Base-by-base conservation (phyloP, 768 basidiomycete species). In the Suillus discolor region DNA sequence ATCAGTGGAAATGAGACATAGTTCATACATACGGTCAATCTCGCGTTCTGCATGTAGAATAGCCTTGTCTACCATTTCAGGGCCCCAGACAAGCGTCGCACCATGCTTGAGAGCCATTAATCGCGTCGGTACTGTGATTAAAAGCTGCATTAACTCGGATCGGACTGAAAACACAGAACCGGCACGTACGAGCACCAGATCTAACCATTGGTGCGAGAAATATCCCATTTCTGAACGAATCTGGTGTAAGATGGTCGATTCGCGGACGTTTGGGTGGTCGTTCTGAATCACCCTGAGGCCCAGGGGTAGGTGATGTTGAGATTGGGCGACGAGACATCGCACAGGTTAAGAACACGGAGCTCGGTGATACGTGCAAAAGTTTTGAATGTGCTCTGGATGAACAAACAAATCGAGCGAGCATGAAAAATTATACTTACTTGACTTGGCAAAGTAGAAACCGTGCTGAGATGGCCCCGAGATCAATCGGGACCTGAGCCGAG, bases 161-260 rank as follows among this genome's bases (percentile, higher is more conserved):
- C 23, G 34, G 20, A 65, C 2, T 31, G 36, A 6, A 25, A 18
- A 16, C 36, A 45, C 39, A n/a, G 12, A 39, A n/a, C 6, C 44
- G 16, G 45, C 49, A 85, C 91, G 72, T 77, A 95, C 93, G 78
- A 69, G 91, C 90, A 66, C 96, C 94, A 65, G 94, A 97, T 73
- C 96, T 87, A 62, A 99, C 97, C 97, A 99, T 99, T 2, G 97
- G 97, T 3, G 97, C 97, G n/a, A 99, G 85, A 72, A 97, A 91
- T 38, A 98, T 81, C 12, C 95, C 96, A 79, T 93, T 84, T 69
- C 89, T 90, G 80, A 95, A 99, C 68, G 94, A 89, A 36, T 89
- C 87, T 1, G 82, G 73, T 0, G 89, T 89, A 20, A 93, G 82
- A 68, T 87, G 85, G 18, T 84, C 86, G 11, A 85, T 70, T 70